Evolutionary conservation across 257 asterid species (phyloP).

Genomic region (Penstemon newberryi): DNA sequence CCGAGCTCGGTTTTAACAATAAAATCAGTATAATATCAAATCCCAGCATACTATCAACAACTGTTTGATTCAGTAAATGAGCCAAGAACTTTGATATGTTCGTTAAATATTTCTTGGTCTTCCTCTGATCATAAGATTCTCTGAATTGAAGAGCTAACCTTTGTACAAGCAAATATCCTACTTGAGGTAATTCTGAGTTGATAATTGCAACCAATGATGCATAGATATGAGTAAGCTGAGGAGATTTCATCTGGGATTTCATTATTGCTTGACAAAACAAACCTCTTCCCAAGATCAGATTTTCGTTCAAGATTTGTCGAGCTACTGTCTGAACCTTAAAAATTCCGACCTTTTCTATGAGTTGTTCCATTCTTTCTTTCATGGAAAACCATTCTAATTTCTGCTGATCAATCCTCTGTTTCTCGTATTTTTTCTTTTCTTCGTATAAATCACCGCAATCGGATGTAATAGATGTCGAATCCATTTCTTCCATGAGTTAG

Average conservation of each 20-base stretch:
- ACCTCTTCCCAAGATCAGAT: constrained; percentile 26
- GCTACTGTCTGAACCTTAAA: constrained; percentile 27
- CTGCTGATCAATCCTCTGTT: no score
- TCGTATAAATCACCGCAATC: no score
- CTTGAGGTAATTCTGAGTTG: constrained; percentile 33
- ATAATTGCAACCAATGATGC: constrained; percentile 38
- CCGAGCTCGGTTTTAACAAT: constrained; percentile 35
- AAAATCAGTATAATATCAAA: constrained; percentile 24
- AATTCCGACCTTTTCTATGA: constrained; percentile 13
- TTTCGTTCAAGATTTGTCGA: constrained; percentile 14
- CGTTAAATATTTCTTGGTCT: constrained; percentile 13
- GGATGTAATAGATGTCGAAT: no score
- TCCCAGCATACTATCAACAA: constrained; percentile 29
- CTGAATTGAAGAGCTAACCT: constrained; percentile 32
- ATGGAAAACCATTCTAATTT: not conserved
- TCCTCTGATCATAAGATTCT: not conserved
- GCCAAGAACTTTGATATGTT: constrained; percentile 29
- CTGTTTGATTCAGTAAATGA: constrained; percentile 37
- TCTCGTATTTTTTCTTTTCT: no score
- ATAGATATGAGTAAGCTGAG: constrained; percentile 26
- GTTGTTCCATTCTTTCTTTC: constrained; percentile 17
- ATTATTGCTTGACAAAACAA: constrained; percentile 34
- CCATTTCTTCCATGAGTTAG: no score
- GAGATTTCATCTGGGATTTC: constrained; percentile 33
- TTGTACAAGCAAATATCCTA: constrained; percentile 34